Conservation (phyloP, 148 eudicot species). For the Amaranthus hypochondriacus region DNA sequence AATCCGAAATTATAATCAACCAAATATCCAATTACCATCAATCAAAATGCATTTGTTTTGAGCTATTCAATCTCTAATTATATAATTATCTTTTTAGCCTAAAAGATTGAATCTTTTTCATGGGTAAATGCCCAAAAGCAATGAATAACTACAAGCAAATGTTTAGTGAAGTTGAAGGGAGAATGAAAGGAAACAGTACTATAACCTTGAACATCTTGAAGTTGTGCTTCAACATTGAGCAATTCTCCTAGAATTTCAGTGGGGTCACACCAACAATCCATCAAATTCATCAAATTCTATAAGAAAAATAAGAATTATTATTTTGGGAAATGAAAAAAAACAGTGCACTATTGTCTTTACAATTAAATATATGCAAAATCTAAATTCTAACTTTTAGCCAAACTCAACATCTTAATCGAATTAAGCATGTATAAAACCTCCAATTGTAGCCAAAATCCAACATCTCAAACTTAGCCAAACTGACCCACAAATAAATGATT, state of each 20-base stretch:
- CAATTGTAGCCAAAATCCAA: no score
- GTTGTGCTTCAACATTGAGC: slow-evolving; percentile 59
- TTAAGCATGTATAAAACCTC: no score
- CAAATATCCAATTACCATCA: background rate
- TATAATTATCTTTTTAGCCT: background rate
- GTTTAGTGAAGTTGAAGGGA: background rate
- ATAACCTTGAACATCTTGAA: slow-evolving; percentile 72
- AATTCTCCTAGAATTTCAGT: slow-evolving; percentile 54
- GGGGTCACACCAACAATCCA: slow-evolving; percentile 5
- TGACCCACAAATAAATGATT: no score
- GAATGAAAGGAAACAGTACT: background rate
- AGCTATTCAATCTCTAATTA: background rate
- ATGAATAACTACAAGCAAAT: no score
- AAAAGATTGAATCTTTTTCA: background rate
- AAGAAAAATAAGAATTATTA: no score
- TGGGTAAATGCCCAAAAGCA: background rate
- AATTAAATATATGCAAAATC: no score
- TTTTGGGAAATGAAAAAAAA: no score
- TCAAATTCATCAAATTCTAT: no score
- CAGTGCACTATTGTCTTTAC: no score
- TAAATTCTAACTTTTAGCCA: no score
- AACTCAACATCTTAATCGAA: no score
- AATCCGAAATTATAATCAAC: background rate
- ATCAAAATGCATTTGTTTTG: background rate
- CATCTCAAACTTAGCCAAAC: no score